These are phyloP conservation scores for Trichoderma cornu-damae DNA, from an alignment of 2,329 filamentous ascomycete genomes.

Conservation along the genomic window DNA sequence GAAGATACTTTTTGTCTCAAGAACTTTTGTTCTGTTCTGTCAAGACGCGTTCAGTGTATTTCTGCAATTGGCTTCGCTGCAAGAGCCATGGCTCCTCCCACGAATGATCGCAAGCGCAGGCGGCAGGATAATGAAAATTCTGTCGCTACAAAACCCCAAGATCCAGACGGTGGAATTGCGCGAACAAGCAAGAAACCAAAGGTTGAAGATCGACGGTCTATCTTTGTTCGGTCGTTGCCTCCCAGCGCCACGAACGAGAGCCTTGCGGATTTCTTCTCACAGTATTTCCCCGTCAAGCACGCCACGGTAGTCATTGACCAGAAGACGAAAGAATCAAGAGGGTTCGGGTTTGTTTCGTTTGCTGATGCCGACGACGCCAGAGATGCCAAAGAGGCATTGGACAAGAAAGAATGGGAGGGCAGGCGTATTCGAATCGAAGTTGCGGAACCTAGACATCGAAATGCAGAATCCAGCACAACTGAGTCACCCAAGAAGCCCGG, in stretches of 20 bases:
- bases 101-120: constrained; percentile 35
- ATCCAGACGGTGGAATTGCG: constrained; percentile 30
- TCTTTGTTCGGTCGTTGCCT: constrained; percentile 88
- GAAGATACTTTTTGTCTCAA: neutral
- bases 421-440: constrained; percentile 80
- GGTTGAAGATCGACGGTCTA: constrained; percentile 60
- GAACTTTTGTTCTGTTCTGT: neutral
- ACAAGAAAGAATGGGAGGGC: constrained; percentile 72
- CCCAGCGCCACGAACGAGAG: constrained; percentile 71
- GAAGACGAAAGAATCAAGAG: constrained; percentile 78
- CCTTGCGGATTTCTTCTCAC: constrained; percentile 84
- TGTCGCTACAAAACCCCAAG: constrained; percentile 29
- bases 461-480: constrained; percentile 42
- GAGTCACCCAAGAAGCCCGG: constrained; percentile 44
- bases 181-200: constrained; percentile 50
- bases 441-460: constrained; percentile 77
- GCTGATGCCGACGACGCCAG: constrained; percentile 87
- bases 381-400: constrained; percentile 72
- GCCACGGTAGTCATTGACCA: constrained; percentile 87
- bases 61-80: neutral
- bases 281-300: constrained; percentile 92
- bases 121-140: constrained; percentile 32
- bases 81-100: constrained; percentile 27
- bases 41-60: neutral
- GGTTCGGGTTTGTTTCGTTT: constrained; percentile 96